These are phyloP conservation scores for Karstenula rhodostoma DNA, from an alignment of 2,329 filamentous ascomycete species.

Conservation along the genomic window DNA sequence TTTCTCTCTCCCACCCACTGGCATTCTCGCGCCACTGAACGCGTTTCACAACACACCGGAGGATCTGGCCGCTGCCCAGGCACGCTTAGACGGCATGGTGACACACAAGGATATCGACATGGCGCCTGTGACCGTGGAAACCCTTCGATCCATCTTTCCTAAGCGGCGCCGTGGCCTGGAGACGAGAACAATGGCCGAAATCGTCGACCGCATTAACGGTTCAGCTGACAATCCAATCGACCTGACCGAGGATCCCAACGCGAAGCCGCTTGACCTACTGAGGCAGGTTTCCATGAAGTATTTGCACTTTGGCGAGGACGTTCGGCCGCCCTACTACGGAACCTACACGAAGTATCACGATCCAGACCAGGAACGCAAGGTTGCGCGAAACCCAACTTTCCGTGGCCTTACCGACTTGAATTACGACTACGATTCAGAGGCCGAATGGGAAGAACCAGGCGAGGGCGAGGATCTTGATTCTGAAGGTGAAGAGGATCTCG, in stretches of 20 bases:
- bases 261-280: constrained; percentile 52
- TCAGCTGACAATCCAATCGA: constrained; percentile 53
- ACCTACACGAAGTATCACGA: constrained; percentile 71
- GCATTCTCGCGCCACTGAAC: constrained; percentile 69
- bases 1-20: constrained; percentile 79
- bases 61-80: constrained; percentile 35
- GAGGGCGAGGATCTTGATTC: constrained; percentile 72
- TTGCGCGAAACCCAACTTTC: constrained; percentile 63
- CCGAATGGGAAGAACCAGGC: constrained; percentile 82
- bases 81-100: constrained; percentile 39
- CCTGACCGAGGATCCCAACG: constrained; percentile 48
- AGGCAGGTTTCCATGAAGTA: constrained; percentile 69
- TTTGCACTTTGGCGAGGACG: constrained; percentile 68
- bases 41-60: constrained; percentile 39
- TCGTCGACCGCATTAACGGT: constrained; percentile 56
- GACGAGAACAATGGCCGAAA: constrained; percentile 39
- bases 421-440: constrained; percentile 88
- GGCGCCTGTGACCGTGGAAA: constrained; percentile 26
- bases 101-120: constrained; percentile 23
- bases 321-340: constrained; percentile 74
- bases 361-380: constrained; percentile 52
- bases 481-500: constrained; percentile 72
- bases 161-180: constrained; percentile 25
- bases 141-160: constrained; percentile 30
- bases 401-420: constrained; percentile 69